Percentiles rank a stretch among this genome's conserved stretches.
Conservation (phyloP, 306 rosid species). For the Ochetophila trinervis region DNA sequence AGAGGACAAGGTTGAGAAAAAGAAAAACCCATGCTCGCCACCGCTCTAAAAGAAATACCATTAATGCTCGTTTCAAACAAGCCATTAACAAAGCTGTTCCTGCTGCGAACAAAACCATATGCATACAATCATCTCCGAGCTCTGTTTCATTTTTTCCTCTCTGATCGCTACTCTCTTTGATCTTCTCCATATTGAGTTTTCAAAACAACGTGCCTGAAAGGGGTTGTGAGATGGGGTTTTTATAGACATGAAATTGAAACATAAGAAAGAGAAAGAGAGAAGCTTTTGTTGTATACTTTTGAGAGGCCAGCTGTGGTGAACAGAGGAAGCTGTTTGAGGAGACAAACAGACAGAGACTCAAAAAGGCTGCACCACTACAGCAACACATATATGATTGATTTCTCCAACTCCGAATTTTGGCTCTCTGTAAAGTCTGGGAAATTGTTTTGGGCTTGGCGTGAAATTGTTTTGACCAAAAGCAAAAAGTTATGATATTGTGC, state of each 20-base stretch:
- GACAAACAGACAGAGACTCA: slow-evolving; percentile 62
- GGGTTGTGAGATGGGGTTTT: neutral
- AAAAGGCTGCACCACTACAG: slow-evolving; percentile 36
- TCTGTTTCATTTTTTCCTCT: slow-evolving; percentile 43
- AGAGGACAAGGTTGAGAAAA: slow-evolving; percentile 62
- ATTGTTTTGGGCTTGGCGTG: slow-evolving; percentile 35
- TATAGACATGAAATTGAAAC: neutral
- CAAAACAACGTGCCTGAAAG: neutral
- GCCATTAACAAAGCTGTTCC: slow-evolving; percentile 73
- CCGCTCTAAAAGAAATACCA: slow-evolving; percentile 56
- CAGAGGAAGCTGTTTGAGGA: slow-evolving; percentile 44
- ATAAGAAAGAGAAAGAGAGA: neutral
- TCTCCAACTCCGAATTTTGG: slow-evolving; percentile 37
- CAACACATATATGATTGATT: slow-evolving; percentile 41
- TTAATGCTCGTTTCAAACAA: slow-evolving; percentile 44
- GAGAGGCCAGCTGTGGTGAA: slow-evolving; percentile 49
- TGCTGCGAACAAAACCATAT: slow-evolving; percentile 48
- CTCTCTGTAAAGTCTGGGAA: neutral
- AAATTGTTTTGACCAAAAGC: slow-evolving; percentile 12
- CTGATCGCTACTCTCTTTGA: slow-evolving; percentile 35
- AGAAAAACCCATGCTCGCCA: slow-evolving; percentile 90
- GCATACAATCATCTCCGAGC: slow-evolving; percentile 38
- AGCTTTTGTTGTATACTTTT: slow-evolving; percentile 21
- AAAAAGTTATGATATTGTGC: neutral
- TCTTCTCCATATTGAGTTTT: slow-evolving; percentile 40